Evolutionary conservation across 1,284 basidiomycete species (phyloP).

Genomic region (Lignosus rhinocerotis): DNA sequence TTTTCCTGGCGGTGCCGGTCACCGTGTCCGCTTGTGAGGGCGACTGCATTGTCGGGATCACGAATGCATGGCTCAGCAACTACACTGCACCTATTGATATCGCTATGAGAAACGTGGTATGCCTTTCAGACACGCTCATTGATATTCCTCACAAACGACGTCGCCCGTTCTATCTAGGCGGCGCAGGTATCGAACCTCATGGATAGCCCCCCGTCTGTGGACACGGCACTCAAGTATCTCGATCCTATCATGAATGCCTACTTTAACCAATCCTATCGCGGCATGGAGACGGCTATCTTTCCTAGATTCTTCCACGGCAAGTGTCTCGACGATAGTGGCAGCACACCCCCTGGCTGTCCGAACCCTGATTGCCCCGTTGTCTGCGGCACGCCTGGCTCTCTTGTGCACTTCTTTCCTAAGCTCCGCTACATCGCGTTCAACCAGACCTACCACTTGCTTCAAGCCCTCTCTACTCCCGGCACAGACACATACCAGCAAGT

Average conservation of each 20-base stretch:
- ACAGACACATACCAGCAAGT: slow-evolving; percentile 44
- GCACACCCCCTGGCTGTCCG: slow-evolving; percentile 67
- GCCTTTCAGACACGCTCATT: slow-evolving; percentile 10
- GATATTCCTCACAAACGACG: neutral
- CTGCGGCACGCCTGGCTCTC: slow-evolving; percentile 77
- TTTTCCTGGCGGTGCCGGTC: slow-evolving; percentile 34
- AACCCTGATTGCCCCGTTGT: slow-evolving; percentile 76
- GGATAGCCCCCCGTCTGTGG: slow-evolving; percentile 34
- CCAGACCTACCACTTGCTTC: slow-evolving; percentile 39
- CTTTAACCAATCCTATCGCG: slow-evolving; percentile 42
- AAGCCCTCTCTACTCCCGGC: slow-evolving; percentile 37
- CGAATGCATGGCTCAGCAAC: slow-evolving; percentile 52
- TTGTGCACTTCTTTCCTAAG: slow-evolving; percentile 63
- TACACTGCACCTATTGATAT: slow-evolving; percentile 44
- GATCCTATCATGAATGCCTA: slow-evolving; percentile 49
- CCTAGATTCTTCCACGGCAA: slow-evolving; percentile 74
- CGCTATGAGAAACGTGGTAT: slow-evolving; percentile 43
- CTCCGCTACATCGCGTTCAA: slow-evolving; percentile 54
- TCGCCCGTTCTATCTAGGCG: slow-evolving; percentile 32
- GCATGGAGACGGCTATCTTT: slow-evolving; percentile 56
- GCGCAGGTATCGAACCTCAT: slow-evolving; percentile 37
- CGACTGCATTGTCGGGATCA: slow-evolving; percentile 61
- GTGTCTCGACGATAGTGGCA: slow-evolving; percentile 55
- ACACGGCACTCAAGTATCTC: slow-evolving; percentile 40
- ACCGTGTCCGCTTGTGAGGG: slow-evolving; percentile 64